Evolutionary conservation across 1,284 basidiomycete genomes (phyloP), one percentile per base, ranked within the genome.

Genomic region (Irpex rosettiformis): DNA sequence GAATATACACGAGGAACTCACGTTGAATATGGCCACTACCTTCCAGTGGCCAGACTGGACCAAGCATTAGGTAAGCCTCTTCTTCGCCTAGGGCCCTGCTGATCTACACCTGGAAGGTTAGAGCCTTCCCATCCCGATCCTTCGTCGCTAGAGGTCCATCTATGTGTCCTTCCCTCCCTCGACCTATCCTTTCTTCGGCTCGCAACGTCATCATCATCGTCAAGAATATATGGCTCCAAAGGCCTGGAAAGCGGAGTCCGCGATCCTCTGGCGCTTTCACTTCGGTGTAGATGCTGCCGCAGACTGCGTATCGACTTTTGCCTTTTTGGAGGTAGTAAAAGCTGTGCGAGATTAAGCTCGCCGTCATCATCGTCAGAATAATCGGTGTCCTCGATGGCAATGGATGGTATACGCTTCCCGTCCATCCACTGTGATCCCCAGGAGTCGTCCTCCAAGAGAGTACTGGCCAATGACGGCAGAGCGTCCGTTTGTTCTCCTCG

Each of bases 261-360:
- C 7, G 59, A 49, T 3, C 54, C 58, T 6, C 59, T 59, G 16
- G 58, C 62, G 16, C 62, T 59, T n/a, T 64, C 66, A 28, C 67
- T 64, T 7, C 66, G 67, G n/a, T 75, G 77, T 6, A 89, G 73
- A 62, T 88, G 85, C 57, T 75, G 81, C 54, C 86, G 75, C 57
- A 88, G 70, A 67, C 85, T 87, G 62, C 77, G 80, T 62, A 88
- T 88, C 7, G 86, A 88, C 59, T 85, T 79, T 66, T 89, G 88
- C 30, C 88, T 76, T 66, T 85, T 86, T 11, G 88, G 79, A 8
- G 84, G 86, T n/a, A 87, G 81, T 37, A 90, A 79, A 58, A 90
- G 76, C 37, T 78, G 78, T 7, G 86, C 83, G 43, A 90, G 76
- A 64, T 86, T 80, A 37, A 89, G 74, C 62, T 88, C 86, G 7